Base-by-base conservation (phyloP, 495 filamentous ascomycete genomes). In the Trichoderma asperelloides region DNA sequence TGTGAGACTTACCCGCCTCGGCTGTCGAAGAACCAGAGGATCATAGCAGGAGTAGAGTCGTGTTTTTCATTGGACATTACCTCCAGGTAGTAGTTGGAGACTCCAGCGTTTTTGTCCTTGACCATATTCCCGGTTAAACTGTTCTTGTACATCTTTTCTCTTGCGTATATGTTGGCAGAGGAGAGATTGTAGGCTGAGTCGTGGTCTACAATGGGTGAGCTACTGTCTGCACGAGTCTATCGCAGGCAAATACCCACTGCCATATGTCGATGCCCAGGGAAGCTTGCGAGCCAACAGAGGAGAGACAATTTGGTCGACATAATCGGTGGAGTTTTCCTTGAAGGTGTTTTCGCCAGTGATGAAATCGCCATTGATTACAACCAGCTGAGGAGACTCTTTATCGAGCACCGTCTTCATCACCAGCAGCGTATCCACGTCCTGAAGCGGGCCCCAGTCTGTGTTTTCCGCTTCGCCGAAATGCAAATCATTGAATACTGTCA, bases 21-120 rank as follows among this genome's bases (percentile, higher is more conserved):
- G 65, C 81, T 85, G 72, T 93, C 90, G 70, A 93, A 91, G 77
- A 91, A 92, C 87, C 87, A 93, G 37, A 92, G 79, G 4, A 93
- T 69, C n/a, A 88, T 75, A 12, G 74, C 74, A 0, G 76, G 75
- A 13, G 66, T 45, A 39, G 12, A 1, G 25, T 37, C 55, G 2
- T 0, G 0, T 49, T 66, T 65, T 6, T 25, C 23, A 41, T 21
- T 28, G 8, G 49, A 55, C 49, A 55, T 55, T 0, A 81, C 78
- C 4, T 75, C 77, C 1, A 92, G 75, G 69, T 86, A 90, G 70
- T 91, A 92, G 69, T 93, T 92, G 0, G 86, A 84, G 1, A 89
- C 78, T 16, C 89, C 90, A 6, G 83, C 9, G 76, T 72, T 55
- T 55, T 55, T 3, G 71, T 47, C n/a, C 47, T 68, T 30, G 41